Conservation (phyloP, 768 basidiomycete species). For the Lactarius psammicola region DNA sequence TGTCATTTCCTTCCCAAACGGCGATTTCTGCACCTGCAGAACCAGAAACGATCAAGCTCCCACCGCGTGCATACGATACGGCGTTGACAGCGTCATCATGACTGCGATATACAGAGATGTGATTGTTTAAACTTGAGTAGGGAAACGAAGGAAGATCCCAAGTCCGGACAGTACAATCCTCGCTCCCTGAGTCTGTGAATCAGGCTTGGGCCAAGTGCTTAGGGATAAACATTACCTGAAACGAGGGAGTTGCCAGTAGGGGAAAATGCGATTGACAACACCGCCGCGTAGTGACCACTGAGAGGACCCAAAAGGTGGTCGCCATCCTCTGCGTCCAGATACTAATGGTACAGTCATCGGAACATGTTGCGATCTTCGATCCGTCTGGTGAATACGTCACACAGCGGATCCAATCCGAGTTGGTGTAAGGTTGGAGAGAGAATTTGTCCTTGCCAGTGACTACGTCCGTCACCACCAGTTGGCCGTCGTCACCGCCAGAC, state of each 20-base stretch:
- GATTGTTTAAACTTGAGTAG: slow-evolving; percentile 1
- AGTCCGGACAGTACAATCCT: slow-evolving; percentile 1
- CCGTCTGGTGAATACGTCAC: slow-evolving; percentile 24
- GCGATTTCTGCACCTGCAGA: slow-evolving; percentile 8
- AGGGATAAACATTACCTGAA: slow-evolving; percentile 1
- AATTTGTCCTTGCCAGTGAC: not conserved
- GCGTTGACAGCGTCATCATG: slow-evolving; percentile 22
- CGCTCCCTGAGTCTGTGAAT: not conserved
- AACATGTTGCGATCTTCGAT: slow-evolving; percentile 20
- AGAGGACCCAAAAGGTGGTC: not conserved
- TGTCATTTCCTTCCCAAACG: slow-evolving; percentile 2
- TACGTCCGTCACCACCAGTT: not conserved
- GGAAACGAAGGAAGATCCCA: slow-evolving; percentile 1
- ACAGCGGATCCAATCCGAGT: slow-evolving; percentile 17
- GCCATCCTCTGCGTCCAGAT: slow-evolving; percentile 23
- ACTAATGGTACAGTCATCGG: slow-evolving; percentile 19
- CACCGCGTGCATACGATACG: slow-evolving; percentile 6
- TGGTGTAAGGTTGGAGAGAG: not conserved
- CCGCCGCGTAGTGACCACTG: not conserved
- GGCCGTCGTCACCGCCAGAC: slow-evolving; percentile 12
- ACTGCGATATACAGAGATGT: slow-evolving; percentile 22
- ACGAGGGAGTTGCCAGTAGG: slow-evolving; percentile 1
- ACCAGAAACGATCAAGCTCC: slow-evolving; percentile 11
- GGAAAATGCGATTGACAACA: slow-evolving; percentile 10
- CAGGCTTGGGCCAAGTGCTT: not conserved